Evolutionary conservation across 495 filamentous ascomycete species (phyloP).

Genomic region (Hypoxylon fuscum): DNA sequence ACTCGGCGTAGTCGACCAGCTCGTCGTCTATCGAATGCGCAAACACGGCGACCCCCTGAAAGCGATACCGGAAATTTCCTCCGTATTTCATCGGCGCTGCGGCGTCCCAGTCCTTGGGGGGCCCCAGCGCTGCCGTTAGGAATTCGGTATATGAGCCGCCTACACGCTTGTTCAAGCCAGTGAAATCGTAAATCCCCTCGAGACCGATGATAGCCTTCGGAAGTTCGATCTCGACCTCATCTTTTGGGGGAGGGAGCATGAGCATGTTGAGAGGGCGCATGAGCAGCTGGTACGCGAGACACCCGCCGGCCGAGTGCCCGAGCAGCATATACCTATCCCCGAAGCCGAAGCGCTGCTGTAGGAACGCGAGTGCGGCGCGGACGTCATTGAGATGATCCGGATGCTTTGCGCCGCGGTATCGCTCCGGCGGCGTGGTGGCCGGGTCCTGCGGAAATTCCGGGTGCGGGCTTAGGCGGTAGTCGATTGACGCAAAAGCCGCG

Average conservation of each 20-base stretch:
- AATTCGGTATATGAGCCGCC: constrained; percentile 35
- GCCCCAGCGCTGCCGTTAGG: constrained; percentile 37
- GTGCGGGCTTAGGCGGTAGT: constrained; percentile 83
- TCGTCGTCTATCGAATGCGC: constrained; percentile 69
- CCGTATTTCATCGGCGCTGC: constrained; percentile 37
- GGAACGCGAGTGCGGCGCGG: constrained; percentile 64
- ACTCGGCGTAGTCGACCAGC: constrained; percentile 61
- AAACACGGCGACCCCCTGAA: constrained; percentile 62
- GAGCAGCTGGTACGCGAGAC: constrained; percentile 73
- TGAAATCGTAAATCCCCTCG: constrained; percentile 45
- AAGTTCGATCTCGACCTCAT: neutral
- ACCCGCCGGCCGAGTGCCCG: constrained; percentile 82
- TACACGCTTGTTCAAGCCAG: constrained; percentile 36
- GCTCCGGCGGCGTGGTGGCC: constrained; percentile 33
- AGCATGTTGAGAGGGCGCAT: constrained; percentile 64
- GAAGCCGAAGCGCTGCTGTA: constrained; percentile 65
- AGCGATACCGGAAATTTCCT: constrained; percentile 52
- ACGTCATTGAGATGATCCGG: constrained; percentile 82
- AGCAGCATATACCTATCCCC: constrained; percentile 66
- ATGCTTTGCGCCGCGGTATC: constrained; percentile 64
- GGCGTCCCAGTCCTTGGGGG: constrained; percentile 38
- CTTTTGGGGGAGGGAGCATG: constrained; percentile 48
- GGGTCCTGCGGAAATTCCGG: constrained; percentile 65
- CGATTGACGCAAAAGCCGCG: constrained; percentile 73
- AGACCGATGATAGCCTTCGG: constrained; percentile 40